Percentiles rank a stretch among this genome's conserved stretches.
Evolutionary conservation across 192 early-diverging fungal genomes (phyloP).

Genomic region (Fimicolochytrium jonesii): DNA sequence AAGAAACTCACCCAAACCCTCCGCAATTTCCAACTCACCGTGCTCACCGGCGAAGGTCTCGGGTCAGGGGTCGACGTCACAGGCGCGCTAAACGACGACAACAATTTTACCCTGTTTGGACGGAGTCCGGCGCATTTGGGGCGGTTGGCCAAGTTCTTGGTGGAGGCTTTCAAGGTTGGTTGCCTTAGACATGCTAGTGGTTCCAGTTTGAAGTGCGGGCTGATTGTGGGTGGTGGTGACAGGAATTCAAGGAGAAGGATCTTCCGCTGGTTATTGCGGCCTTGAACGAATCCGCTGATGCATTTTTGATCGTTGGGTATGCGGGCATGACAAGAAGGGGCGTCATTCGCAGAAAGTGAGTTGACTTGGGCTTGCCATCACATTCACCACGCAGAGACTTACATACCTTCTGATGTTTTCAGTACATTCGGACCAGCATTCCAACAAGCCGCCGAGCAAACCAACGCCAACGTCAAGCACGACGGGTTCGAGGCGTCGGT

Average conservation of each 20-base stretch:
- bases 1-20: constrained; percentile 72
- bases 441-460: constrained; percentile 64
- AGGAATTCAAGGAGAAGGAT: constrained; percentile 67
- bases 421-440: constrained; percentile 83
- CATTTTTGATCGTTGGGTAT: constrained; percentile 69
- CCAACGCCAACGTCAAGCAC: constrained; percentile 57
- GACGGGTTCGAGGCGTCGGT: constrained; percentile 84
- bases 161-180: constrained; percentile 67
- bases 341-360: constrained; percentile 39
- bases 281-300: constrained; percentile 53
- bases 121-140: constrained; percentile 44
- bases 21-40: constrained; percentile 67
- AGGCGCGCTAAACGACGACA: constrained; percentile 28
- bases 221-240: too few species aligned
- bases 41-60: constrained; percentile 30
- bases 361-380: background rate
- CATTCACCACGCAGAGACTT: background rate
- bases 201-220: background rate
- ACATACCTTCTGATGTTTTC: background rate
- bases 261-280: constrained; percentile 80
- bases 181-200: too few species aligned
- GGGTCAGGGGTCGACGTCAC: constrained; percentile 1
- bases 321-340: constrained; percentile 46
- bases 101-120: constrained; percentile 40
- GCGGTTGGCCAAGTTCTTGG: constrained; percentile 78